These are phyloP conservation scores for Osmanthus fragrans DNA, from an alignment of 257 asterid genomes.

Conservation along the genomic window DNA sequence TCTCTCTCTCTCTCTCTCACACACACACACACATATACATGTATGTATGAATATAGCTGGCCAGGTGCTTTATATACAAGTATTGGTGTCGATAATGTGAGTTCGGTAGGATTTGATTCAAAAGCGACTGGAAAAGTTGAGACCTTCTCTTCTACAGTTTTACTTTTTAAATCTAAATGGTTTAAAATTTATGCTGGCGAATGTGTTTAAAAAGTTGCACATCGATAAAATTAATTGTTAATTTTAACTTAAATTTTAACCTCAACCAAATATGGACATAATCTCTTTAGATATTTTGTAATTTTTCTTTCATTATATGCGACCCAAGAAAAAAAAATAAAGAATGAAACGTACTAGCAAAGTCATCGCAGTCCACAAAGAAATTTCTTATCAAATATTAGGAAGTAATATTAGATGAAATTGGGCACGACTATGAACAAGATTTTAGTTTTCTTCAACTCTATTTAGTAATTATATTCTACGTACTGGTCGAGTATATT, in stretches of 20 bases:
- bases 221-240: no score
- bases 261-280: no score
- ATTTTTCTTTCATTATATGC: neutral
- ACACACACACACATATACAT: neutral
- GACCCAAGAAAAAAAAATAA: neutral
- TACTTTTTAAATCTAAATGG: no score
- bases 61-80: neutral
- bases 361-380: no score
- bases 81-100: neutral
- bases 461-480: no score
- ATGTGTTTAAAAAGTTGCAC: no score
- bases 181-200: no score
- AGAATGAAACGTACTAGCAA: neutral
- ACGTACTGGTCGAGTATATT: no score
- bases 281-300: no score
- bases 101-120: neutral
- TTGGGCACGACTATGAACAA: neutral
- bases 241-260: no score
- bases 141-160: no score
- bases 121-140: neutral
- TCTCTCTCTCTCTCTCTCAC: neutral
- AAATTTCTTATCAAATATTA: neutral
- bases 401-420: neutral
- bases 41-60: neutral
- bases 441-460: no score